Percentiles rank a stretch among this genome's conserved stretches.
phyloP scores from a whole-genome alignment of 306 rosid species.

The Astragalus glycyphyllos region DNA sequence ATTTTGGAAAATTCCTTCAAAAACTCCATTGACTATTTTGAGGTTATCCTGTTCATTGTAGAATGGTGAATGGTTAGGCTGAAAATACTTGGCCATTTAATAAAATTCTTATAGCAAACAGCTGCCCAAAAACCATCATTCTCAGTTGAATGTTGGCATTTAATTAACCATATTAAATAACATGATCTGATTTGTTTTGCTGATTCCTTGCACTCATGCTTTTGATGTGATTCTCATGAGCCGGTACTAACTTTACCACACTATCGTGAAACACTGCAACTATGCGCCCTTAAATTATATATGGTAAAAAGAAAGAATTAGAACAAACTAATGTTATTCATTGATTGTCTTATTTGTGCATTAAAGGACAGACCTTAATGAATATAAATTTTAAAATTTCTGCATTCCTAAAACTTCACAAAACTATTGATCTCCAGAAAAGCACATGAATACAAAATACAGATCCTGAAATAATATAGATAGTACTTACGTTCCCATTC shows the following conservation, averaged over 20 bases:
- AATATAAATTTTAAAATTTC: not conserved
- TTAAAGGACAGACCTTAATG: not conserved
- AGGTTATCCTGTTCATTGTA: slow-evolving; percentile 22
- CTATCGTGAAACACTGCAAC: slow-evolving; percentile 20
- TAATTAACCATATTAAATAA: slow-evolving; percentile 12
- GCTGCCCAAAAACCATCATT: slow-evolving; percentile 25
- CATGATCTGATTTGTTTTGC: slow-evolving; percentile 34
- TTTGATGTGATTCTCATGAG: slow-evolving; percentile 27
- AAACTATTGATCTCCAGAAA: slow-evolving; percentile 3
- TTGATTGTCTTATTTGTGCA: slow-evolving; percentile 12
- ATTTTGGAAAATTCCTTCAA: slow-evolving; percentile 35
- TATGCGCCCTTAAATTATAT: slow-evolving; percentile 12
- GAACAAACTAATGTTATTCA: slow-evolving; percentile 9
- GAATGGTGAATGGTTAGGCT: slow-evolving; percentile 27
- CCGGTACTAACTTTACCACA: slow-evolving; percentile 27
- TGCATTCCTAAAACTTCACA: slow-evolving; percentile 8
- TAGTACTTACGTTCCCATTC: slow-evolving; percentile 1
- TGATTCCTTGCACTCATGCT: slow-evolving; percentile 32
- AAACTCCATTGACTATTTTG: slow-evolving; percentile 19
- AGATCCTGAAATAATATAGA: slow-evolving; percentile 19
- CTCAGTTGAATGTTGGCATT: slow-evolving; percentile 2
- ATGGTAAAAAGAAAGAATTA: not conserved
- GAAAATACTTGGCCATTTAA: slow-evolving; percentile 24
- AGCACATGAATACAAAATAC: not conserved
- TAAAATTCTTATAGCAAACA: slow-evolving; percentile 16